Evolutionary conservation across 352 stramenopile species (phyloP).

Genomic region (Phytopythium delawarense): DNA sequence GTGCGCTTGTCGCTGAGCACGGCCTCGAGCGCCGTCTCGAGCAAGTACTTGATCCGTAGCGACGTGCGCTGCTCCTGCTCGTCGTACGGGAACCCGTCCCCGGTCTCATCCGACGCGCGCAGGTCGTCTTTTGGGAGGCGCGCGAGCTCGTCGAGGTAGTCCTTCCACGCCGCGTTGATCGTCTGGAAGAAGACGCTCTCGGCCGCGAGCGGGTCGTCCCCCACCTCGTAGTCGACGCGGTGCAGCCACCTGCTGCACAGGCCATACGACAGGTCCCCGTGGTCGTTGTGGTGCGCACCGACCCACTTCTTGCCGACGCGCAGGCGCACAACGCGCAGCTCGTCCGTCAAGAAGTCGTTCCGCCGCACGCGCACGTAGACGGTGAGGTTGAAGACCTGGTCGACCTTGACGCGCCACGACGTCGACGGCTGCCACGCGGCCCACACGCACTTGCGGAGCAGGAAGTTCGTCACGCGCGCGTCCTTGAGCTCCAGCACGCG

Average conservation of each 20-base stretch:
- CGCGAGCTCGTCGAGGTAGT: constrained; percentile 48
- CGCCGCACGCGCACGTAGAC: constrained; percentile 34
- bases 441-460: constrained; percentile 40
- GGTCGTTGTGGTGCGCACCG: constrained; percentile 56
- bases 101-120: constrained; percentile 15
- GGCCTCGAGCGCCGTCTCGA: constrained; percentile 51
- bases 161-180: constrained; percentile 42
- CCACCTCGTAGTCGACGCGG: constrained; percentile 56
- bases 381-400: constrained; percentile 60
- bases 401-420: constrained; percentile 61
- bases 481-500: constrained; percentile 33
- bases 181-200: constrained; percentile 60
- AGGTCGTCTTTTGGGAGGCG: constrained; percentile 46
- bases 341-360: constrained; percentile 50
- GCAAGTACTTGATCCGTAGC: constrained; percentile 52
- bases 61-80: constrained; percentile 51
- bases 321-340: constrained; percentile 46
- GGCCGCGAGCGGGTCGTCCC: constrained; percentile 19
- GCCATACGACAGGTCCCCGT: constrained; percentile 19
- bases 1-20: constrained; percentile 47
- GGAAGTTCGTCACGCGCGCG: constrained; percentile 23
- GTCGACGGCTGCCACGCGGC: constrained; percentile 53
- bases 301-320: constrained; percentile 64
- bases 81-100: constrained; percentile 38
- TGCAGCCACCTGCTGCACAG: constrained; percentile 53